Base-by-base conservation (phyloP, 768 basidiomycete species). In the Cystobasidium onofrii region DNA sequence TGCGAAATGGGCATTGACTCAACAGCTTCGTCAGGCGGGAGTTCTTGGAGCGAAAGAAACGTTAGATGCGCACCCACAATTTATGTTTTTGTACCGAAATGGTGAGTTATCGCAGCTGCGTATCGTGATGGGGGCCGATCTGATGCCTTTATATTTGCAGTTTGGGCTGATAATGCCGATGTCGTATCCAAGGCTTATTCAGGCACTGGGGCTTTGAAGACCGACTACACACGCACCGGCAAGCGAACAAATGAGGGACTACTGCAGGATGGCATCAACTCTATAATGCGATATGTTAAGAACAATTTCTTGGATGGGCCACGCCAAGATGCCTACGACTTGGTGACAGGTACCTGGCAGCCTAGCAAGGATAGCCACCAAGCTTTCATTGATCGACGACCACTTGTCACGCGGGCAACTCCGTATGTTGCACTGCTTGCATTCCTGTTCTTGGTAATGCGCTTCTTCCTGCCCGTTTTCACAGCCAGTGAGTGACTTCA, bases 161-260 rank as follows among this genome's bases (percentile, higher is more conserved):
- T 97, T 83, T 99, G 96, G 96, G 89, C 96, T 29, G 91, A 98
- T 78, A 95, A 98, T 79, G 96, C 91, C 18, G 92, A 99, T 81
- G 84, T 85, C 61, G 90, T 99, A 76, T 87, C 92, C 0, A 87
- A 85, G 57, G 93, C 94, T 0, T 99, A 99, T 81, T 90, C 88
- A 60, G 96, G 96, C 23, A 93, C 94, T 34, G 95, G 90, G 15
- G 96, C 96, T 0, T 81, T 99, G 77, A 99, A 99, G 81, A 91
- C 92, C 0, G 96, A 98, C 81, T 96, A 92, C 80, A 98, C 95
- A 20, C 85, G 78, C 64, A 97, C 93, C 0, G 93, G 92, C 78
- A 89, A 89, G 81, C 86, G 96, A 39, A 93, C 92, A 1, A 86
- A 83, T 64, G 86, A 88, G 74, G 96, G 96, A 36, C 80, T 82